phyloP scores from a whole-genome alignment of 1,284 basidiomycete genomes.

The Cutaneotrichosporon mucoides region DNA sequence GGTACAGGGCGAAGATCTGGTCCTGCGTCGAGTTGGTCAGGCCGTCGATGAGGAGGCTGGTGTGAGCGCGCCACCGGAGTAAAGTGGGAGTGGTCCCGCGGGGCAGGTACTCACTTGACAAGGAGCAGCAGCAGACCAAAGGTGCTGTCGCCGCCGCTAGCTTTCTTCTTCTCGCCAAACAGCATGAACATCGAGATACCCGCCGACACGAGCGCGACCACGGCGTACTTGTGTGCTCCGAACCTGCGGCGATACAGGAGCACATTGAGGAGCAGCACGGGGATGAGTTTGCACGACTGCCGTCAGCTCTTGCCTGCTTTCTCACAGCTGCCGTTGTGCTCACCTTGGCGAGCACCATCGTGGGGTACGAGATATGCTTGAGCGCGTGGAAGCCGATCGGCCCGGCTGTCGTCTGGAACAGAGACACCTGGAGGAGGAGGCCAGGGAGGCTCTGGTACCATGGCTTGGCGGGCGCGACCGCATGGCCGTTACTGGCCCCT shows the following conservation, averaged over 20 bases:
- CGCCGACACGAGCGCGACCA: constrained; percentile 83
- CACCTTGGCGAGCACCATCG: constrained; percentile 91
- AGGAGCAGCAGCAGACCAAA: constrained; percentile 40
- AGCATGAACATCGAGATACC: constrained; percentile 97
- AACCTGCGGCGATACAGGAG: constrained; percentile 76
- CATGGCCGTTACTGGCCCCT: neutral
- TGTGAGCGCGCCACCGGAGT: too few species aligned
- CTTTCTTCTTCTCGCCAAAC: constrained; percentile 51
- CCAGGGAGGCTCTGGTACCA: constrained; percentile 39
- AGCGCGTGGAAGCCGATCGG: constrained; percentile 94
- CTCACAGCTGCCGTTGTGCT: too few species aligned
- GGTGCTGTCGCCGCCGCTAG: constrained; percentile 40
- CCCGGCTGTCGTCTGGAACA: constrained; percentile 84
- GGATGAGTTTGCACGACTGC: constrained; percentile 79
- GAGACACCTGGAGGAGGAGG: constrained; percentile 72
- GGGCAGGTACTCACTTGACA: constrained; percentile 37
- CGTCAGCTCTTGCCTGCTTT: neutral
- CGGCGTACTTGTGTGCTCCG: constrained; percentile 87
- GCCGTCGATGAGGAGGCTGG: constrained; percentile 73
- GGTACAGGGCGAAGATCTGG: constrained; percentile 69
- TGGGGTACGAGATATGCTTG: constrained; percentile 94
- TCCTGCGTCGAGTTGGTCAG: constrained; percentile 97
- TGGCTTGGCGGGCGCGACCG: constrained; percentile 16
- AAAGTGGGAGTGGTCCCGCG: too few species aligned
- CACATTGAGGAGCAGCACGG: constrained; percentile 56